Percentiles rank a stretch among this genome's conserved stretches.
These are phyloP conservation scores for Kodamaea arcana DNA, from an alignment of 1,139 yeast genomes.

Conservation along the genomic window DNA sequence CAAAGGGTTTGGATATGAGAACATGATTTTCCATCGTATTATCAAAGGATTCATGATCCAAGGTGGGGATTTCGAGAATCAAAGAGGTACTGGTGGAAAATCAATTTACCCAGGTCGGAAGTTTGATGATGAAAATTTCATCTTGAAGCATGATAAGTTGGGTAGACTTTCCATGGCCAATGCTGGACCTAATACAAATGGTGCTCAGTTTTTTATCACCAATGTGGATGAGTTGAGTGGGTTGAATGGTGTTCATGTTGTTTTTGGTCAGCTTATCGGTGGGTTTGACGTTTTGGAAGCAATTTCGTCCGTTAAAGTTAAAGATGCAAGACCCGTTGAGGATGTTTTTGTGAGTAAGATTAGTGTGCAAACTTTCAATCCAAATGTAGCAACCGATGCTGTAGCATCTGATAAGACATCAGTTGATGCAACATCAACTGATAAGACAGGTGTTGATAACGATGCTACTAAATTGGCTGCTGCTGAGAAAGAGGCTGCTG, in stretches of 20 bases:
- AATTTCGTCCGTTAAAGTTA: constrained; percentile 11
- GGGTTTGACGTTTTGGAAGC: constrained; percentile 23
- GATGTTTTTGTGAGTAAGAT: constrained; percentile 16
- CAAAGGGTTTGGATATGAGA: constrained; percentile 33
- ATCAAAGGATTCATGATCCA: constrained; percentile 37
- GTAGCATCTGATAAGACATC: no score
- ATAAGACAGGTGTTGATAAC: no score
- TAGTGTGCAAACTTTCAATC: constrained; percentile 1
- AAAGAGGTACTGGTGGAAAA: constrained; percentile 28
- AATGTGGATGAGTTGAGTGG: constrained; percentile 17
- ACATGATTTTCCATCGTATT: constrained; percentile 33
- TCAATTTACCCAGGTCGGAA: constrained; percentile 24
- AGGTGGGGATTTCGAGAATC: constrained; percentile 33
- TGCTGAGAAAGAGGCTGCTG: constrained; percentile 1
- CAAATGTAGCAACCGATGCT: no score
- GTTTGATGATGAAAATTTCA: constrained; percentile 39
- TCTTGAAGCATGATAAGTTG: constrained; percentile 28
- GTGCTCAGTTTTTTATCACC: constrained; percentile 40
- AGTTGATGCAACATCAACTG: no score
- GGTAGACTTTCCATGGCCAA: constrained; percentile 45
- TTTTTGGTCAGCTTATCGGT: constrained; percentile 51
- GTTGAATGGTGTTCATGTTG: constrained; percentile 54
- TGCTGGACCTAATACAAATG: constrained; percentile 39
- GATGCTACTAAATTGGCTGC: no score
- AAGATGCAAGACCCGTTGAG: constrained; percentile 10